These are phyloP conservation scores for Penicillium sp. DNA, from an alignment of 2,329 filamentous ascomycete species.

Conservation along the genomic window DNA sequence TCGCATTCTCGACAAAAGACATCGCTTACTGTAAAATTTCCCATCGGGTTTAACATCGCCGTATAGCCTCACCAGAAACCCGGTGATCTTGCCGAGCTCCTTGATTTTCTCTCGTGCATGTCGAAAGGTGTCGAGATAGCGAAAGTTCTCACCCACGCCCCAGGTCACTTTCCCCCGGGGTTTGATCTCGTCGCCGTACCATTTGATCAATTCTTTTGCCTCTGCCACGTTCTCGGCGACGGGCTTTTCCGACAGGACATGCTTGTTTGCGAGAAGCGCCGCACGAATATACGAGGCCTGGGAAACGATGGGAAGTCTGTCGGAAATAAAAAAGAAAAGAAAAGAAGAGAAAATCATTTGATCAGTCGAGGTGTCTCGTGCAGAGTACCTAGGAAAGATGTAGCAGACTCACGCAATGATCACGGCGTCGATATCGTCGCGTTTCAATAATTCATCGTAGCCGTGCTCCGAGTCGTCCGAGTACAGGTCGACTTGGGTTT, in stretches of 20 bases:
- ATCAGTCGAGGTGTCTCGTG: not conserved
- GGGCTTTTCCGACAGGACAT: constrained; percentile 66
- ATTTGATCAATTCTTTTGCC: constrained; percentile 46
- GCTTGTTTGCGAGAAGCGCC: constrained; percentile 59
- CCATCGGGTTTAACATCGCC: constrained; percentile 2
- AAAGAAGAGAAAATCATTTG: not conserved
- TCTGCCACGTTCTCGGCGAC: constrained; percentile 55
- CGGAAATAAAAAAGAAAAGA: not conserved
- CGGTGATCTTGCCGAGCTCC: constrained; percentile 47
- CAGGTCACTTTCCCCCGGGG: constrained; percentile 38
- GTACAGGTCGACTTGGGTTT: constrained; percentile 47
- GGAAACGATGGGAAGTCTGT: constrained; percentile 52
- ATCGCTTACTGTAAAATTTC: constrained; percentile 4
- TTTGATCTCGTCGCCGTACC: constrained; percentile 37
- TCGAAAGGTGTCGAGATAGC: constrained; percentile 54
- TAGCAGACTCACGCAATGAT: constrained; percentile 27
- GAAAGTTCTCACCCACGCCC: constrained; percentile 67
- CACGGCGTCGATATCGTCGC: constrained; percentile 44
- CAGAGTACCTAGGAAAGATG: not conserved
- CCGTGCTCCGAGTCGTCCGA: constrained; percentile 46
- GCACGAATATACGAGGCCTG: constrained; percentile 56
- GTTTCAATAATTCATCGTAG: constrained; percentile 48
- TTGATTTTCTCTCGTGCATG: constrained; percentile 48
- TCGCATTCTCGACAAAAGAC: too few relatives aligned
- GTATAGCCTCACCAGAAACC: constrained; percentile 21